phyloP scores from a whole-genome alignment of 2,329 filamentous ascomycete species.

The Alternaria postmessia region DNA sequence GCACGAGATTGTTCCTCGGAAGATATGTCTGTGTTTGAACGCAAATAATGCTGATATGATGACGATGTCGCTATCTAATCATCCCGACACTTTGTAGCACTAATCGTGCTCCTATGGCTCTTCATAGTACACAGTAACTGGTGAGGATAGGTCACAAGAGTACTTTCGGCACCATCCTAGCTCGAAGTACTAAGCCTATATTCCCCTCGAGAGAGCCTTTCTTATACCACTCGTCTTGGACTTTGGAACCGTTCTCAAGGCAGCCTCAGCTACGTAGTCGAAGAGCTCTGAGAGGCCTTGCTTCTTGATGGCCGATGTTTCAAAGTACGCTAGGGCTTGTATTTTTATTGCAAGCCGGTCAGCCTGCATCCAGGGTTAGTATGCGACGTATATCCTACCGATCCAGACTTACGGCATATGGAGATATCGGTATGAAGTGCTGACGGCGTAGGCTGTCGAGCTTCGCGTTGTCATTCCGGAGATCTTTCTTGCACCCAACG shows the following conservation, averaged over 20 bases:
- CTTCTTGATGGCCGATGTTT: constrained; percentile 20
- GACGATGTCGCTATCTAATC: not conserved
- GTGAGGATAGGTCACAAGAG: not conserved
- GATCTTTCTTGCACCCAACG: constrained; percentile 27
- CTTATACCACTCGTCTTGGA: not conserved
- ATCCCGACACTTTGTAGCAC: not conserved
- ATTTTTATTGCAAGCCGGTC: constrained; percentile 25
- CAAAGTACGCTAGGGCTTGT: constrained; percentile 24
- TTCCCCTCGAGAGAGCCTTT: not conserved
- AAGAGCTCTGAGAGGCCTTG: constrained; percentile 23
- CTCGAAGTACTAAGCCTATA: not conserved
- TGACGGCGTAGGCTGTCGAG: not conserved
- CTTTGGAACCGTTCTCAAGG: not conserved
- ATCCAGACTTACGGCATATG: not conserved
- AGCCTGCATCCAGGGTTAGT: constrained; percentile 8
- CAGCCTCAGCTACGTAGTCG: constrained; percentile 15
- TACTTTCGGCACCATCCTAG: not conserved
- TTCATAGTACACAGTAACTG: not conserved
- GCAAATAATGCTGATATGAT: not conserved
- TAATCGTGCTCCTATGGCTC: not conserved
- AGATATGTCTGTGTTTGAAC: not conserved
- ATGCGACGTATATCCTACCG: not conserved
- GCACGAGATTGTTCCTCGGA: not conserved
- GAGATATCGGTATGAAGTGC: not conserved
- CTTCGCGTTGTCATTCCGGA: constrained; percentile 1